A percentile compares a stretch with the other conserved stretches of the same genome.
These are phyloP conservation scores for Borealophlyctis nickersoniae DNA, from an alignment of 192 early-diverging fungal species.

Conservation along the genomic window DNA sequence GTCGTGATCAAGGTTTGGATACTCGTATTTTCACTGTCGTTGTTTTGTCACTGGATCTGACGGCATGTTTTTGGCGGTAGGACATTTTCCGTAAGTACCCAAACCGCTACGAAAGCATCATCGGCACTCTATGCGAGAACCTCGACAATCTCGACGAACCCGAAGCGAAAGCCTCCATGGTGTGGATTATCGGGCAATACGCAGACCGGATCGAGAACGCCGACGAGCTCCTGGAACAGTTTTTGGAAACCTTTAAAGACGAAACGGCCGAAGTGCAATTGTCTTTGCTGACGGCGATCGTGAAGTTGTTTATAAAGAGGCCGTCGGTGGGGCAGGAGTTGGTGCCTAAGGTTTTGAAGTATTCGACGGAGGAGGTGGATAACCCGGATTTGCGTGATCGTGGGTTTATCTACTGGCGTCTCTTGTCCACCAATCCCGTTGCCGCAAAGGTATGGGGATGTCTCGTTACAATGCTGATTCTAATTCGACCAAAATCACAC, in stretches of 20 bases:
- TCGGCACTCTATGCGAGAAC: slow-evolving; percentile 90
- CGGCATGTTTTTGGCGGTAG: no score
- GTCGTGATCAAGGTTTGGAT: slow-evolving; percentile 81
- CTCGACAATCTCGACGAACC: slow-evolving; percentile 94
- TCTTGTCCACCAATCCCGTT: slow-evolving; percentile 91
- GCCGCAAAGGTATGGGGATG: slow-evolving; percentile 85
- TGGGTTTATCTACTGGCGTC: slow-evolving; percentile 96
- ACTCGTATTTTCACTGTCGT: no score
- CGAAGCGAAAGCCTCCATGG: slow-evolving; percentile 97
- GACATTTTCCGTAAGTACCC: slow-evolving; percentile 99
- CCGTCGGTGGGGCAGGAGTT: slow-evolving; percentile 88
- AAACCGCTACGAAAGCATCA: slow-evolving; percentile 92
- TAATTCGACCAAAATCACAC: not conserved
- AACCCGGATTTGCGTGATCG: slow-evolving; percentile 98
- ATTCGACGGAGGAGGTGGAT: slow-evolving; percentile 90
- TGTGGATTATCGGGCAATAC: slow-evolving; percentile 99
- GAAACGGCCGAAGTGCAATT: slow-evolving; percentile 85
- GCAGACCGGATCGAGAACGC: slow-evolving; percentile 96
- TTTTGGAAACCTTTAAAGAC: slow-evolving; percentile 86
- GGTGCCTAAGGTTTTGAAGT: slow-evolving; percentile 90
- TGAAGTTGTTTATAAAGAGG: slow-evolving; percentile 94
- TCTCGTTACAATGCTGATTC: not conserved
- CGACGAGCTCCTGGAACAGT: slow-evolving; percentile 80
- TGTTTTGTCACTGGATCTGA: no score
- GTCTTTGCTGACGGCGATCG: slow-evolving; percentile 87